A percentile compares a stretch with the other conserved stretches of the same genome.
Evolutionary conservation across 177 flowering plant species (phyloP).

Genomic region (Vitis hybrid): DNA sequence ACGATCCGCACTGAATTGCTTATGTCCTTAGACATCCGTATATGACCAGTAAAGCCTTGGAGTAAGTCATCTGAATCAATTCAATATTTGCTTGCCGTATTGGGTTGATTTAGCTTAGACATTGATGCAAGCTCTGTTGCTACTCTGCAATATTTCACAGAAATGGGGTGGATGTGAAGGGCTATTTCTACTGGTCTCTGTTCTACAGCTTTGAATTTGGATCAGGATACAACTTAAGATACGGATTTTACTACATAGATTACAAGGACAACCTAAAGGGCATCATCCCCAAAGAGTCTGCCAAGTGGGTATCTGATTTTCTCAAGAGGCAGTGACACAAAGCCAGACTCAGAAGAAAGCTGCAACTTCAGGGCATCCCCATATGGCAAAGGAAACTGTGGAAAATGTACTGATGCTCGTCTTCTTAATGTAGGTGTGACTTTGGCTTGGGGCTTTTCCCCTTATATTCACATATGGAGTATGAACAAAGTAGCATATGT

Average conservation of each 20-base stretch:
- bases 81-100: no score
- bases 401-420: no score
- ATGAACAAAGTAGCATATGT: no score
- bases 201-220: constrained; percentile 21
- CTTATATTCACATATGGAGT: no score
- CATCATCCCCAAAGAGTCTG: constrained; percentile 24
- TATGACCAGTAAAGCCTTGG: neutral
- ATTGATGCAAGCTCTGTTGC: no score
- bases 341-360: no score
- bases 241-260: constrained; percentile 23
- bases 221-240: constrained; percentile 10
- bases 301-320: constrained; percentile 19
- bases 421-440: no score
- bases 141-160: constrained; percentile 5
- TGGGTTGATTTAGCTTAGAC: no score
- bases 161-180: constrained; percentile 20
- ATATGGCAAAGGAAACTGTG: no score
- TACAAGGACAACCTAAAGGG: constrained; percentile 18
- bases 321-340: neutral
- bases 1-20: constrained; percentile 3
- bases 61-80: no score
- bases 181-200: constrained; percentile 17
- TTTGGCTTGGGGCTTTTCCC: no score
- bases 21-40: constrained; percentile 7
- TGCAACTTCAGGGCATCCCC: no score